These are phyloP conservation scores for Nicotiana obtusifolia DNA, from an alignment of 257 asterid genomes.

Conservation along the genomic window DNA sequence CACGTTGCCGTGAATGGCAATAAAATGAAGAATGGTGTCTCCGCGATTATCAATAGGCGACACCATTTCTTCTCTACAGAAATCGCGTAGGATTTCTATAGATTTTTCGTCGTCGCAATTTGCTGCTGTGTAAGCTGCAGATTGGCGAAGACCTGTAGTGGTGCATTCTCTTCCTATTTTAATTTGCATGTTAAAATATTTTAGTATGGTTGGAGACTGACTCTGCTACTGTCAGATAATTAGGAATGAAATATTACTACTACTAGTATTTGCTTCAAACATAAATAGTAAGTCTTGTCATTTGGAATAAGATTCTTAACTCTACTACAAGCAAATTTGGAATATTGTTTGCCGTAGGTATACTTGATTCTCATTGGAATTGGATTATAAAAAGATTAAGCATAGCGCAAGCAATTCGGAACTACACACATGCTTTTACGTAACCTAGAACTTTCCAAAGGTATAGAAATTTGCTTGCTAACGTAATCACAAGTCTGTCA, in stretches of 20 bases:
- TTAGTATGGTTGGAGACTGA: neutral
- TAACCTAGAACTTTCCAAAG: too few species aligned
- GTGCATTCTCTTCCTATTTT: neutral
- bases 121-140: neutral
- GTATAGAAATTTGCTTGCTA: too few species aligned
- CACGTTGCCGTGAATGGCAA: neutral
- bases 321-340: neutral
- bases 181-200: neutral
- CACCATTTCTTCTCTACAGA: neutral
- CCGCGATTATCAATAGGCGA: neutral
- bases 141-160: neutral
- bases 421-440: neutral
- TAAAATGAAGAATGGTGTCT: neutral
- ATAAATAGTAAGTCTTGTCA: neutral
- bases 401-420: neutral
- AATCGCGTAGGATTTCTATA: neutral
- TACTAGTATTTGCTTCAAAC: neutral
- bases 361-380: neutral
- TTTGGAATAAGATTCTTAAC: neutral
- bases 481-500: too few species aligned
- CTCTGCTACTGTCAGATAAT: neutral
- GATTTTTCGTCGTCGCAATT: neutral
- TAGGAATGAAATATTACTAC: neutral
- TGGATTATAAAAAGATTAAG: neutral
- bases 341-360: neutral